These are phyloP conservation scores for Hypoxylon lienhwacheense DNA, from an alignment of 495 filamentous ascomycete genomes.

Conservation along the genomic window DNA sequence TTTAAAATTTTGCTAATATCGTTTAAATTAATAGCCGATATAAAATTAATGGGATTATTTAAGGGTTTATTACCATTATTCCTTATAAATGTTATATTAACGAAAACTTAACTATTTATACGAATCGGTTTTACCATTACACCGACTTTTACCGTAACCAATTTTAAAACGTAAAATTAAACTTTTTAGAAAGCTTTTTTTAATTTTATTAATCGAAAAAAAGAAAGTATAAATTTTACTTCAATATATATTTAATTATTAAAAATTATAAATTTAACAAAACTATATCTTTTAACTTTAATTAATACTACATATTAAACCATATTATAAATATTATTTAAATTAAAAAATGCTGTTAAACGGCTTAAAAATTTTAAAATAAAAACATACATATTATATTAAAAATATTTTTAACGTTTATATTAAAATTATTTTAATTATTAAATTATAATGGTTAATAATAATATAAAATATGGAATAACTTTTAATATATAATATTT, in stretches of 20 bases:
- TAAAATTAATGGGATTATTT: background rate
- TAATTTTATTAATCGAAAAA: background rate
- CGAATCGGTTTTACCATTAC: background rate
- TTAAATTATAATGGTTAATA: background rate
- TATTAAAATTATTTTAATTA: background rate
- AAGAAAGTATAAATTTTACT: background rate
- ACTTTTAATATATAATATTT: background rate
- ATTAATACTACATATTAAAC: background rate
- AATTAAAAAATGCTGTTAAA: background rate
- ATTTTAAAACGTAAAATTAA: constrained; percentile 1
- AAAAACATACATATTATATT: background rate
- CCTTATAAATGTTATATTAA: background rate
- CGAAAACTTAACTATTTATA: background rate
- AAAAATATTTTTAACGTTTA: background rate
- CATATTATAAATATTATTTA: background rate
- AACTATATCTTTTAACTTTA: background rate
- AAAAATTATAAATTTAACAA: background rate
- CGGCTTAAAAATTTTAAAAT: background rate
- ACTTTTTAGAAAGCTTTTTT: background rate
- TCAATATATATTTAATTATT: background rate
- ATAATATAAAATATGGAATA: background rate
- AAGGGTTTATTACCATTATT: background rate
- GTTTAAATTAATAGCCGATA: background rate
- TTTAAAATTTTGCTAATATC: background rate
- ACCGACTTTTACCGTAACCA: background rate